Evolutionary conservation across 257 asterid species (phyloP).

Genomic region (Lantana camara): DNA sequence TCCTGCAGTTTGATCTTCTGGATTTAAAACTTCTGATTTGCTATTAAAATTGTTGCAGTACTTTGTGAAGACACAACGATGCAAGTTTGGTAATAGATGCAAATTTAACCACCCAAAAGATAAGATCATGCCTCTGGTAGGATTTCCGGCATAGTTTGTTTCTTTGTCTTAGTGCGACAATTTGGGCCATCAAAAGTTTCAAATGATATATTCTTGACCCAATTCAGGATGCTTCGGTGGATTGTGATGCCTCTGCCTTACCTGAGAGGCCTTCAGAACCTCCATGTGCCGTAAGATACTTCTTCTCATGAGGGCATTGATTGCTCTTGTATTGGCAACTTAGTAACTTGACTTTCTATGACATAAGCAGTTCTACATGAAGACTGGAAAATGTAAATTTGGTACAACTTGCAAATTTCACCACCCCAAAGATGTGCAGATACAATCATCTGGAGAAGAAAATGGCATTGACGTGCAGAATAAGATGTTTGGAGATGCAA

Average conservation of each 20-base stretch:
- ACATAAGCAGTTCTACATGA: slow-evolving; percentile 85
- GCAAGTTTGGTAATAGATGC: slow-evolving; percentile 90
- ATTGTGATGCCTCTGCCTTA: slow-evolving; percentile 47
- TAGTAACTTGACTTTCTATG: slow-evolving; percentile 20
- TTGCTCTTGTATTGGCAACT: slow-evolving; percentile 16
- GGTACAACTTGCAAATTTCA: slow-evolving; percentile 90
- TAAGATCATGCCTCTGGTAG: slow-evolving; percentile 45
- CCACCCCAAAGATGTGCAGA: slow-evolving; percentile 84
- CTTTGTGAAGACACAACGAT: slow-evolving; percentile 86
- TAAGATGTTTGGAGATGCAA: slow-evolving; percentile 51
- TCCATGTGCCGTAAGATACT: slow-evolving; percentile 79
- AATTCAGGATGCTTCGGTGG: slow-evolving; percentile 62
- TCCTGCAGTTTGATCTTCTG: slow-evolving; percentile 21
- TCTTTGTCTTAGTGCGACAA: slow-evolving; percentile 7
- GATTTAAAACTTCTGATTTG: slow-evolving; percentile 22
- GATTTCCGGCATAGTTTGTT: slow-evolving; percentile 30
- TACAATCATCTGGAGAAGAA: slow-evolving; percentile 52
- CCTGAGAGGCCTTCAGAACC: slow-evolving; percentile 98
- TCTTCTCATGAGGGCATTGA: slow-evolving; percentile 23
- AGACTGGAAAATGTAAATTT: slow-evolving; percentile 91
- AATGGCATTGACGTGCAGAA: slow-evolving; percentile 39
- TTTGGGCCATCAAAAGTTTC: slow-evolving; percentile 17
- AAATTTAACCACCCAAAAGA: slow-evolving; percentile 95
- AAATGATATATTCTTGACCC: slow-evolving; percentile 24
- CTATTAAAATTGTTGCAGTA: slow-evolving; percentile 49